Evolutionary conservation across 106 monocot genomes (phyloP).

Genomic region (Dendrobium huoshanense): DNA sequence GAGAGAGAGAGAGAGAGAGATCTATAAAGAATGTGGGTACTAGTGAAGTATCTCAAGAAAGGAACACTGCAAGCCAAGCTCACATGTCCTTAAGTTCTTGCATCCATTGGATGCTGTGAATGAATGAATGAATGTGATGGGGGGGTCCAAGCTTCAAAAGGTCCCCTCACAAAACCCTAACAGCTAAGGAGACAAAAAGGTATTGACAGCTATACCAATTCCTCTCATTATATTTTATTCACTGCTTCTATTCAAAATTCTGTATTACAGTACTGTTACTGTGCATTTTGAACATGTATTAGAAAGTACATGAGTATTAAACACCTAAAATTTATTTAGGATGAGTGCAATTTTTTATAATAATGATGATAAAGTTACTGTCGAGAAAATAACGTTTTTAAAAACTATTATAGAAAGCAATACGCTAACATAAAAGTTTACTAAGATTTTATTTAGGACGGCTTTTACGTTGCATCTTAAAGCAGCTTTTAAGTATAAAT

Average conservation of each 20-base stretch:
- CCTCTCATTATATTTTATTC: neutral
- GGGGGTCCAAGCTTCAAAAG: neutral
- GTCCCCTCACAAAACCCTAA: constrained; percentile 1
- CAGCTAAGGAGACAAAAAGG: neutral
- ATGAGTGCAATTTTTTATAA: too few species aligned
- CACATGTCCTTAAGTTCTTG: neutral
- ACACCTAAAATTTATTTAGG: too few species aligned
- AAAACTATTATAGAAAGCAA: too few species aligned
- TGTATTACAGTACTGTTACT: neutral
- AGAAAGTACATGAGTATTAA: too few species aligned
- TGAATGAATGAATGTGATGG: neutral
- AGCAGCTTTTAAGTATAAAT: too few species aligned
- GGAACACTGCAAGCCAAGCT: neutral
- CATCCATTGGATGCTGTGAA: constrained; percentile 3
- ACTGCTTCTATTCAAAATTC: neutral
- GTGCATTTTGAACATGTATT: neutral
- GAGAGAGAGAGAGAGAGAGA: too few species aligned
- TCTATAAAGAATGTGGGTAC: neutral
- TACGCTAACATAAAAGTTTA: too few species aligned
- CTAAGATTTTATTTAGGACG: too few species aligned
- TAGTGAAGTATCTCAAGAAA: neutral
- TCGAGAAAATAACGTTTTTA: too few species aligned
- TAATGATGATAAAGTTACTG: too few species aligned
- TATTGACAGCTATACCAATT: neutral
- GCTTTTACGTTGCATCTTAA: too few species aligned